Percentiles rank a stretch among this genome's conserved stretches.
phyloP scores from a whole-genome alignment of 257 asterid genomes.

The Solanum appendiculatum region DNA sequence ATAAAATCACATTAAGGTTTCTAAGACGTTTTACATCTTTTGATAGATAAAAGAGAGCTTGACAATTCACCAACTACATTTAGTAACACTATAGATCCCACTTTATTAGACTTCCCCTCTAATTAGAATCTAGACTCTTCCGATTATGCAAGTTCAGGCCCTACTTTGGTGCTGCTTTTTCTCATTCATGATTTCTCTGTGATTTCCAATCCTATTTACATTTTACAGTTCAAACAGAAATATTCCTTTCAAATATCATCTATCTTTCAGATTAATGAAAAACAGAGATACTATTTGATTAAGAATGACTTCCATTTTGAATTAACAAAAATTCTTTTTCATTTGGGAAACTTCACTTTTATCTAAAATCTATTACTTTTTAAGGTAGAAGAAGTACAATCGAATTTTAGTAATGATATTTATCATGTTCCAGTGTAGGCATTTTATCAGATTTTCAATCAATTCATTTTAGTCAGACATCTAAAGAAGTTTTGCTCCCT shows the following conservation, averaged over 20 bases:
- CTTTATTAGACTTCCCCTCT: background rate
- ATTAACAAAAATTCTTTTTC: background rate
- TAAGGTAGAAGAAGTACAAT: background rate
- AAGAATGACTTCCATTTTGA: background rate
- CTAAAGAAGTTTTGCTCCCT: background rate
- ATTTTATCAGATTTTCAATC: background rate
- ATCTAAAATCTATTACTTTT: background rate
- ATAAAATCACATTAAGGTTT: background rate
- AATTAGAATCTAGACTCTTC: background rate
- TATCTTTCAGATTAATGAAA: background rate
- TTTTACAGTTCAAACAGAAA: background rate
- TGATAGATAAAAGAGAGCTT: background rate
- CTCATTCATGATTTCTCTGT: background rate
- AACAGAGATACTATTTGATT: background rate
- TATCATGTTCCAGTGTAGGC: background rate
- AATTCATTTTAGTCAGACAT: background rate
- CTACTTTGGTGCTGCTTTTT: background rate
- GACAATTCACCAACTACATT: background rate
- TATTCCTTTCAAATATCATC: background rate
- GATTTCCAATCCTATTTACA: background rate
- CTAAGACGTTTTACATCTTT: background rate
- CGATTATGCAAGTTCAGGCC: background rate
- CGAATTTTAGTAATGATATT: background rate
- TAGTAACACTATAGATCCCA: background rate
- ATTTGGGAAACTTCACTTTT: background rate